Conservation (phyloP, 1,284 basidiomycete genomes). For the Ustilago crameri region DNA sequence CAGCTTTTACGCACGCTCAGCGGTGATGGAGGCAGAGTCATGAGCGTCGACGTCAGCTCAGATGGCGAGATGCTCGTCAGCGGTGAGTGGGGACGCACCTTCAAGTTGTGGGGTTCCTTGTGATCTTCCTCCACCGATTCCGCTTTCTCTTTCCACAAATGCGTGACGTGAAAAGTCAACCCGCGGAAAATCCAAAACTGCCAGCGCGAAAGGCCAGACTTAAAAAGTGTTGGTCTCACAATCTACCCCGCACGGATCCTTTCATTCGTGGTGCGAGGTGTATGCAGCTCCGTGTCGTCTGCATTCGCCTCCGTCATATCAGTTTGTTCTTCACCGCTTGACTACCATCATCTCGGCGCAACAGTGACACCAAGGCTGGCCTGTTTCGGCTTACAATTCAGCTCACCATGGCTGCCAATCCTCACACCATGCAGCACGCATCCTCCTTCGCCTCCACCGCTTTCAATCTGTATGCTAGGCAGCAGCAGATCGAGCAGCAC, state of each 20-base stretch:
- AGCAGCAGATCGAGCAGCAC: conserved; percentile 33
- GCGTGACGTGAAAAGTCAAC: too few species aligned
- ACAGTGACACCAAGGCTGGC: background rate
- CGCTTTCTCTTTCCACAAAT: too few species aligned
- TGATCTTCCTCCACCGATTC: conserved; percentile 6
- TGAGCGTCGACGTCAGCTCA: conserved; percentile 85
- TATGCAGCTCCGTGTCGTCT: conserved; percentile 2
- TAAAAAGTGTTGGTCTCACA: background rate
- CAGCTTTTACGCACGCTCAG: conserved; percentile 86
- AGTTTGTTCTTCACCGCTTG: background rate
- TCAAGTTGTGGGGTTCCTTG: conserved; percentile 56
- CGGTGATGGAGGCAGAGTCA: conserved; percentile 95
- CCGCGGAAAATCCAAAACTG: background rate
- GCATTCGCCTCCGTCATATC: background rate
- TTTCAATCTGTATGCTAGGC: conserved; percentile 24
- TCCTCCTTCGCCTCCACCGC: conserved; percentile 22
- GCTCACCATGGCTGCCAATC: conserved; percentile 1
- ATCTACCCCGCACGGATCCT: conserved; percentile 15
- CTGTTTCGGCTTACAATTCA: background rate
- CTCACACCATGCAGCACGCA: conserved; percentile 7
- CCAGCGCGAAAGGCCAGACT: background rate
- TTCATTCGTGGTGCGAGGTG: background rate
- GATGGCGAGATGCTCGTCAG: conserved; percentile 55
- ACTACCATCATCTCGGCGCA: too few species aligned
- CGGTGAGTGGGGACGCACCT: conserved; percentile 58